Evolutionary conservation across 192 early-diverging fungal species (phyloP), one percentile per base, ranked within the genome.

Genomic region (Coemansia sp.): DNA sequence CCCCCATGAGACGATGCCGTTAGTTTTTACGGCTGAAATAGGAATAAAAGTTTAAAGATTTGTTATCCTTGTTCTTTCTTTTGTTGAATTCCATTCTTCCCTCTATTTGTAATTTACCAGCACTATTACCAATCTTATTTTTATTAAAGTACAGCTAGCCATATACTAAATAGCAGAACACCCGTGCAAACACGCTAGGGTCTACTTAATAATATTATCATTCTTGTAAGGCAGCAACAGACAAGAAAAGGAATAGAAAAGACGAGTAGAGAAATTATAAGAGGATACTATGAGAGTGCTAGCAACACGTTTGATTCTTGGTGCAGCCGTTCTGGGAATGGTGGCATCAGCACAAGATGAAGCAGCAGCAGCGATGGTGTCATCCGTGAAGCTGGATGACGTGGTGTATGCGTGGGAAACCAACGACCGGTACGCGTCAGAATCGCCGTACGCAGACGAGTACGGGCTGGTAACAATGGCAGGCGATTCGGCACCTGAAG

Each of bases 321-420:
- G 45, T 44, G 45, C 40, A 16, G 57, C 57, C 20, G 51, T 54
- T 54, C 22, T 54, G 51, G 51, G 51, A 59, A 38, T 59, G 9
- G 32, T 25, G 12, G 57, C 57, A 41, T 32, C 39, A 58, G 16
- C 14, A 39, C n/a, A 7, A 19, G 57, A 5, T 14, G 16, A 16
- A 11, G 38, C 57, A 41, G 12, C 38, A 9, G 37, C 10, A 17
- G 57, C 16, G 14, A 17, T 16, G 5, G 51, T 54, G 5, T 19
- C 25, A 12, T 54, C 51, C 1, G 51, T 54, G 22, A 25, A 54
- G 51, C 0, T 54, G 4, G 5, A n/a, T 4, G 40, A 38, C 14
- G 37, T 25, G 1, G 16, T 67, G 41, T 73, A 54, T 67, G 64
- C 65, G 45, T 67, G 71, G 65, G 71, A 67, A 45, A 56, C 51